A percentile compares a stretch with the other conserved stretches of the same genome.
These are phyloP conservation scores for Prunus yedoensis DNA, from an alignment of 331 rosid species.

Conservation along the genomic window DNA sequence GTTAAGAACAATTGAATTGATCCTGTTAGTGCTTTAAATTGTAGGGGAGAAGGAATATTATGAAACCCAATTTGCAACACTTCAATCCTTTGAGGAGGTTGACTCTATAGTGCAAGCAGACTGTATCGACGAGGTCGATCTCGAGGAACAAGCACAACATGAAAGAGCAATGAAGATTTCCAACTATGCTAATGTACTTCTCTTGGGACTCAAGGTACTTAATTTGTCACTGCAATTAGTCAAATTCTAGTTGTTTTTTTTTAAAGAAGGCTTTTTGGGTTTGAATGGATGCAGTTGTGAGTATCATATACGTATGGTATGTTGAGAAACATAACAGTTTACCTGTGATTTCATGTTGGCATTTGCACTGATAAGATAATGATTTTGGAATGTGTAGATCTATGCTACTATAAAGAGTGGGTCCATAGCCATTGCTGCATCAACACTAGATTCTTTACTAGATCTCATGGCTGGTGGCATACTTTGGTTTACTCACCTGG, in stretches of 20 bases:
- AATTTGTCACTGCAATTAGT: not conserved
- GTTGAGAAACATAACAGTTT: not conserved
- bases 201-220: constrained; percentile 48
- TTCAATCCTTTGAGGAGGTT: constrained; percentile 48
- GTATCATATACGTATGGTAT: not conserved
- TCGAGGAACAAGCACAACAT: constrained; percentile 31
- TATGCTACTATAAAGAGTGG: constrained; percentile 89
- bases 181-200: constrained; percentile 44
- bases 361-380: not conserved
- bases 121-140: constrained; percentile 24
- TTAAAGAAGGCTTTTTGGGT: not conserved
- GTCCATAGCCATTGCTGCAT: constrained; percentile 95
- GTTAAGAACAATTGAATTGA: not conserved
- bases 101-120: constrained; percentile 23
- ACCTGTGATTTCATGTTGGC: not conserved
- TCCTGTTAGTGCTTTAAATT: not conserved
- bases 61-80: constrained; percentile 40
- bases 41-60: constrained; percentile 55
- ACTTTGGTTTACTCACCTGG: constrained; percentile 84
- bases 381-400: constrained; percentile 38
- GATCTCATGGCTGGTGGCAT: constrained; percentile 97
- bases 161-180: constrained; percentile 58
- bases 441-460: constrained; percentile 90
- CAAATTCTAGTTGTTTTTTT: too few species aligned
- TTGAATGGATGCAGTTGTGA: not conserved